Conservation (phyloP, 2,329 filamentous ascomycete genomes). For the Cladophialophora exuberans region DNA sequence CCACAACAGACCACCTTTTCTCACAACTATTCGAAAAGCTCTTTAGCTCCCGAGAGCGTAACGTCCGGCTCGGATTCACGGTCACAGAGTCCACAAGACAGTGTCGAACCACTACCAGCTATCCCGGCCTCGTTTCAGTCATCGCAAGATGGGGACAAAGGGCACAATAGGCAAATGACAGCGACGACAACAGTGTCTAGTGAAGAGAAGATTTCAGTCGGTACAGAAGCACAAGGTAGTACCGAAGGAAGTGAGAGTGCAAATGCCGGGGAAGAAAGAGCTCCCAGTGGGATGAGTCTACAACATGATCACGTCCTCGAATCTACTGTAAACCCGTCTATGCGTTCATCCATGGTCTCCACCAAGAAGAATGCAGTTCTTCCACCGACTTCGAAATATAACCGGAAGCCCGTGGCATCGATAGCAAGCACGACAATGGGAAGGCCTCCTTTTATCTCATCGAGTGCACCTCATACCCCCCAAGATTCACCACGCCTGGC, state of each 20-base stretch:
- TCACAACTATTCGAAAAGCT: constrained; percentile 29
- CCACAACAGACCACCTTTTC: constrained; percentile 19
- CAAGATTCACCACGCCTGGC: constrained; percentile 26
- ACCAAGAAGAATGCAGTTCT: constrained; percentile 16
- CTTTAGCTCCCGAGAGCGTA: constrained; percentile 27
- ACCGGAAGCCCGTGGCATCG: constrained; percentile 28
- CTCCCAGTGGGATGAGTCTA: neutral
- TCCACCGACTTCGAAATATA: constrained; percentile 34
- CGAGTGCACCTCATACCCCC: constrained; percentile 26
- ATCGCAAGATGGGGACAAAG: neutral
- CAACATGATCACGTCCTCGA: constrained; percentile 11
- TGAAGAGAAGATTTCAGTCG: constrained; percentile 28
- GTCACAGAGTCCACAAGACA: constrained; percentile 19
- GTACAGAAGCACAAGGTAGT: constrained; percentile 14
- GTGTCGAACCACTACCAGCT: constrained; percentile 22
- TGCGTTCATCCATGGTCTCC: constrained; percentile 28
- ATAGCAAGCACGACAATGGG: constrained; percentile 7
- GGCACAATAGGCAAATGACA: constrained; percentile 19
- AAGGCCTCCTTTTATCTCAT: constrained; percentile 17
- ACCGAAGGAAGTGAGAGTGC: constrained; percentile 20
- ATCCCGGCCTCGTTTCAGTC: constrained; percentile 3
- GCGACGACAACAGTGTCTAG: constrained; percentile 17
- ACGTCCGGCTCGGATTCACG: constrained; percentile 17
- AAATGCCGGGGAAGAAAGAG: constrained; percentile 23
- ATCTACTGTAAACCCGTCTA: constrained; percentile 7